These are phyloP conservation scores for Xylariaceae sp. DNA, from an alignment of 2,329 filamentous ascomycete genomes.

Conservation along the genomic window DNA sequence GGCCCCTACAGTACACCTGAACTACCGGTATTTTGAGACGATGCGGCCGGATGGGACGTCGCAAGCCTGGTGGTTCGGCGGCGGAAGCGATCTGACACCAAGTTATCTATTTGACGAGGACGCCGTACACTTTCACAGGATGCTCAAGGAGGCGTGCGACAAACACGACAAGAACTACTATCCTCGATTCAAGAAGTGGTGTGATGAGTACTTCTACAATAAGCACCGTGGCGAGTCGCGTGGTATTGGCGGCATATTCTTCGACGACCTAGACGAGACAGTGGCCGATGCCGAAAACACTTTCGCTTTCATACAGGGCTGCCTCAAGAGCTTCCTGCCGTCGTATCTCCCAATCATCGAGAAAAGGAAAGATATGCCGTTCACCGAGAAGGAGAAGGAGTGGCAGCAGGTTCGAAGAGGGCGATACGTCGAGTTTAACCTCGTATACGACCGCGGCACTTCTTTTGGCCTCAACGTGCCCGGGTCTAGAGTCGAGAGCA, in stretches of 20 bases:
- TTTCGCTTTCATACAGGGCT: constrained; percentile 84
- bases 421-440: constrained; percentile 97
- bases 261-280: constrained; percentile 87
- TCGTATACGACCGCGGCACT: constrained; percentile 93
- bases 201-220: constrained; percentile 94
- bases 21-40: constrained; percentile 98
- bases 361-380: constrained; percentile 87
- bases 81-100: constrained; percentile 89
- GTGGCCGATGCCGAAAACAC: constrained; percentile 84
- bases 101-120: constrained; percentile 96
- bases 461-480: constrained; percentile 92
- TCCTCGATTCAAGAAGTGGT: constrained; percentile 95
- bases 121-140: constrained; percentile 92
- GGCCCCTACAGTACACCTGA: constrained; percentile 95
- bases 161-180: constrained; percentile 91
- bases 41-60: constrained; percentile 74
- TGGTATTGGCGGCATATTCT: constrained; percentile 95
- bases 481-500: constrained; percentile 88
- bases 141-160: constrained; percentile 89
- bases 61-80: constrained; percentile 97
- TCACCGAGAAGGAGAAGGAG: constrained; percentile 77
- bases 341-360: constrained; percentile 87
- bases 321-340: constrained; percentile 81
- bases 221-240: constrained; percentile 84
- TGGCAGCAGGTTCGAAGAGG: constrained; percentile 95